Evolutionary conservation across 257 asterid genomes (phyloP), one percentile per base, ranked within the genome.

Genomic region (Scutellaria barbata): DNA sequence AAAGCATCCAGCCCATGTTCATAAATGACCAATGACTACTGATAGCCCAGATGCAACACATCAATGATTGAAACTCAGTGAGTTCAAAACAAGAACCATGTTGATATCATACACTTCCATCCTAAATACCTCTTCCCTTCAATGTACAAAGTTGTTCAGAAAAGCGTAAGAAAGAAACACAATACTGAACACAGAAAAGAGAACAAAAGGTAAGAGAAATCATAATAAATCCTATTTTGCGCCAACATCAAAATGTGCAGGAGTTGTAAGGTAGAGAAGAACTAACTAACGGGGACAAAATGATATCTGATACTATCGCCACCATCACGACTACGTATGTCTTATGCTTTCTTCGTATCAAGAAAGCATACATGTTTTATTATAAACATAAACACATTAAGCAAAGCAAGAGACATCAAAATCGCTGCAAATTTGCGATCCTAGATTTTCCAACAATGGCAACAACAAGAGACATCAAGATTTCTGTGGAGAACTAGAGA

Each of bases 81-180:
- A 58, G 64, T 39, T 58, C 64, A 35, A 33, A 56, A 7, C 63
- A 56, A 25, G 42, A 56, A 57, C 30, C 42, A 12, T 7, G 20
- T 33, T 7, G 16, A 57, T 11, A 37, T 12, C 13, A 14, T 30
- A 25, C 10, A 25, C 63, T 20, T 5, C 11, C 62, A 22, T 20
- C 40, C 10, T 55, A 25, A 22, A 22, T 39, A 25, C 62, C 20
- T 14, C 22, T 52, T 7, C 4, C 14, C 16, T 2, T 4, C 52
- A 12, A 4, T 46, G 52, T 46, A 11, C 6, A 12, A 46, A 10
- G 52, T 4, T 46, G 14, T 12, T 12, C 52, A 12, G 35, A 11
- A 11, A 46, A 11, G 52, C 52, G 12, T 2, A 10, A 12, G 12
- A 12, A 12, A 46, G 8, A 12, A 4, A 1, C 52, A 46, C 14